Evolutionary conservation across 371 early-diverging fungal species (phyloP).

Genomic region (Mucor velutinosus): DNA sequence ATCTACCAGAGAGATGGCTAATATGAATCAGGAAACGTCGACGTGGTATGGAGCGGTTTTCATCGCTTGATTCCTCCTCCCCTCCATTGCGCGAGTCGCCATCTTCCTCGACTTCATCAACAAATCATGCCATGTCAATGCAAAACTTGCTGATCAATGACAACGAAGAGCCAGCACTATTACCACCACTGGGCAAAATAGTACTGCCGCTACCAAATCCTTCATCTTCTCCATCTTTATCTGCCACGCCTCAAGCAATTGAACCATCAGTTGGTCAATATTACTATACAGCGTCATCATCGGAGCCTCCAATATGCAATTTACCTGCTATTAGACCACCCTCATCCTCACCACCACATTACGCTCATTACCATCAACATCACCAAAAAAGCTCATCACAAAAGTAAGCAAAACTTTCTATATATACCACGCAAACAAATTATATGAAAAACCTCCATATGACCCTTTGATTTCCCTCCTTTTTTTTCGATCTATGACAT

Average conservation of each 20-base stretch:
- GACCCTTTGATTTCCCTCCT: neutral
- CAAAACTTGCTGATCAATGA: slow-evolving; percentile 15
- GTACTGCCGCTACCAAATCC: neutral
- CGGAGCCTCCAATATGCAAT: neutral
- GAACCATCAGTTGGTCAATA: neutral
- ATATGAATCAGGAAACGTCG: slow-evolving; percentile 14
- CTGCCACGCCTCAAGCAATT: neutral
- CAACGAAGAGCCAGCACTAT: neutral
- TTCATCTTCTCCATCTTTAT: neutral
- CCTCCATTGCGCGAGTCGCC: neutral
- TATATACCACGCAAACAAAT: neutral
- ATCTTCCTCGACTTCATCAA: neutral
- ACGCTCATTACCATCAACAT: neutral
- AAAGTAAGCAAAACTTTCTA: neutral
- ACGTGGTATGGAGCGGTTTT: neutral
- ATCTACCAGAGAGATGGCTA: neutral
- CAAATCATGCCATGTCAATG: slow-evolving; percentile 19
- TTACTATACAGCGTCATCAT: neutral
- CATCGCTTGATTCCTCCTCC: neutral
- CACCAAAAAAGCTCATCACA: neutral
- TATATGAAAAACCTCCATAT: neutral
- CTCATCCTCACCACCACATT: neutral
- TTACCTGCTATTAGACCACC: neutral
- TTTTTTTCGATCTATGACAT: neutral
- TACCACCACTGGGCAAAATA: neutral